Base-by-base conservation (phyloP, 139 green algal genomes). In the Coelastrella sp. region DNA sequence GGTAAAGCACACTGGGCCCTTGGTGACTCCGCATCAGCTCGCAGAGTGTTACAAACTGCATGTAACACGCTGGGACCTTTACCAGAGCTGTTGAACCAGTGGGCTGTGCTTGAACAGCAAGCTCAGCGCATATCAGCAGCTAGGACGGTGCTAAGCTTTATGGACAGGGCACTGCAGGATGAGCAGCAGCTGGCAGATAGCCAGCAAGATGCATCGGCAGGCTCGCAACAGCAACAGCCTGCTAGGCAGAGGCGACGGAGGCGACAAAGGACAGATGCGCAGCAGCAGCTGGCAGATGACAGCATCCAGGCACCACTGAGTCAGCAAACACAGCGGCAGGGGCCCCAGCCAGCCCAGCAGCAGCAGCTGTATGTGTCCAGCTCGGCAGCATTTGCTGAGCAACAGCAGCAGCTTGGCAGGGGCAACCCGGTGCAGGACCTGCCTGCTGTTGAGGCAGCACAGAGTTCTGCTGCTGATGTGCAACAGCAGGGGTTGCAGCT, bases 1-100 rank as follows among this genome's bases (percentile, higher is more conserved):
- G 92, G 90, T 0, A 81, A 89, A 56, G 82, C 94, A 79, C 91
- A 96, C 79, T 97, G 94, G 95, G 78, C 84, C 73, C 73, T 88
- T n/a, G 95, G 95, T 23, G 82, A 91, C 76, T 93, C 83, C 20
- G 19, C 65, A 0, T 32, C 71, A 3, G 93, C 94, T 0, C 91
- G 90, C 19, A 17, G 88, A 59, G 79, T 94, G 54, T 97, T 94
- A 64, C 54, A 92, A 81, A 7, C 57, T 81, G 94, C 73, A 16
- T 65, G 74, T 2, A 65, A 77, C 2, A 77, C 83, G 0, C 54
- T 86, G 20, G 82, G 78, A 6, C 83, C 90, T 0, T 80, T 91
- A 16, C 88, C 92, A 19, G 90, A 87, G 82, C 77, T 95, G 68
- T 81, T 94, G 54, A 80, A 75, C 5, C 73, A 80, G 19, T 93